Evolutionary conservation across 2,329 filamentous ascomycete genomes (phyloP), one percentile per base, ranked within the genome.

Genomic region (Colletotrichum cordylinicola): DNA sequence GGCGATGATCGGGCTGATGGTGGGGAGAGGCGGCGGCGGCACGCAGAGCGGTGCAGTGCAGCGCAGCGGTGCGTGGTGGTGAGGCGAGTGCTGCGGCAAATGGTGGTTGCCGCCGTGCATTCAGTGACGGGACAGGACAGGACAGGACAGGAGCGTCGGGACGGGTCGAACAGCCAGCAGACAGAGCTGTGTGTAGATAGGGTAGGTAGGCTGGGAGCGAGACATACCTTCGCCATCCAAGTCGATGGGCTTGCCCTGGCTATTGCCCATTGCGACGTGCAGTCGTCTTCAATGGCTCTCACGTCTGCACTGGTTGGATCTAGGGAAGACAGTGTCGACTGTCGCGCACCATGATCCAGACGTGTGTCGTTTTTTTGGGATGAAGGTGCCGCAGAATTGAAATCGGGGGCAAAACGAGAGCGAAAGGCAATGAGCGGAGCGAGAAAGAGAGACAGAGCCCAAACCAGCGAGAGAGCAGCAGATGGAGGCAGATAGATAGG

Each of bases 161-260:
- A 52, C 43, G 43, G 43, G 43, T 52, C 43, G 43, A 52, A 21
- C 33, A 29, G 61, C 70, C 33, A 29, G 61, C 70, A 48, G 29
- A 13, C 55, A 27, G 15, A n/a, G 37, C 55, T 48, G 39, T 70
- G 39, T 73, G 65, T 33, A 70, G 68, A 35, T 67, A 31, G 66
- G 16, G 58, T 43, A 48, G 39, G 43, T 21, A 52, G 43, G n/a
- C 37, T 21, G 43, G 39, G 71, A 64, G 43, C 70, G 29, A 73
- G 35, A 68, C 77, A 88, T 92, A 98, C 96, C 95, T 93, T 98
- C 95, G 88, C 98, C 96, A 87, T 94, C 95, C 87, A 96, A 93
- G 85, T 96, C 94, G 88, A 98, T 92, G 86, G 95, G 95, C 86
- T 98, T 98, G 86, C 96, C 96, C 87, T 96, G 96, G 84, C 93